Conservation (phyloP, 306 rosid genomes). For the Rosa lucieae region DNA sequence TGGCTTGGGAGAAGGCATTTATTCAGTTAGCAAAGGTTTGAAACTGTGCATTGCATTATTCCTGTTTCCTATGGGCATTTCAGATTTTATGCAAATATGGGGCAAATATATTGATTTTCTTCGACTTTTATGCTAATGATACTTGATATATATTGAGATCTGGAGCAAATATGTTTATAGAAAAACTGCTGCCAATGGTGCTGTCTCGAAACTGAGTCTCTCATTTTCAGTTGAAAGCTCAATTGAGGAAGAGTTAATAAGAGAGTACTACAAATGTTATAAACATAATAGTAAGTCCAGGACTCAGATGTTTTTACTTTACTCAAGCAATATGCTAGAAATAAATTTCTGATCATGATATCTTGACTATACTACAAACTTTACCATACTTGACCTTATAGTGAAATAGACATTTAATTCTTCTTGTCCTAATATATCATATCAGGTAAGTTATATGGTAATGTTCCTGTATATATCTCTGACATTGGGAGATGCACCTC, state of each 20-base stretch:
- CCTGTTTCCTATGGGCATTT: conserved; percentile 23
- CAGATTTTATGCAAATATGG: conserved; percentile 15
- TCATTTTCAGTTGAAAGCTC: conserved; percentile 92
- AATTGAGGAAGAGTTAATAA: conserved; percentile 90
- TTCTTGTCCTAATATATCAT: conserved; percentile 32
- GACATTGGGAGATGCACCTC: conserved; percentile 77
- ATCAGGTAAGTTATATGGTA: conserved; percentile 89
- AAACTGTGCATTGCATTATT: too few relatives aligned
- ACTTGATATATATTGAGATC: conserved; percentile 14
- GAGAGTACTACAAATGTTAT: conserved; percentile 96
- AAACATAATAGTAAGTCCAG: conserved; percentile 69
- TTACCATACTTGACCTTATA: conserved; percentile 7
- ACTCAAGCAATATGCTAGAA: conserved; percentile 8
- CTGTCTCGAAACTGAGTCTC: conserved; percentile 75
- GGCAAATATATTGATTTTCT: not conserved
- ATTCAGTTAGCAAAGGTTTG: conserved; percentile 81
- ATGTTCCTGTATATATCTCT: conserved; percentile 92
- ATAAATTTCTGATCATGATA: conserved; percentile 12
- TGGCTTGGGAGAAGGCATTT: conserved; percentile 90
- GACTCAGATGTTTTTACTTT: conserved; percentile 16
- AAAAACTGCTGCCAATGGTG: conserved; percentile 84
- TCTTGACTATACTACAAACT: not conserved
- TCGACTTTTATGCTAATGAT: not conserved
- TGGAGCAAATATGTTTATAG: conserved; percentile 48
- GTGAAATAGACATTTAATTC: not conserved